phyloP scores from a whole-genome alignment of 495 filamentous ascomycete genomes.

The Hypoxylon perforatum region DNA sequence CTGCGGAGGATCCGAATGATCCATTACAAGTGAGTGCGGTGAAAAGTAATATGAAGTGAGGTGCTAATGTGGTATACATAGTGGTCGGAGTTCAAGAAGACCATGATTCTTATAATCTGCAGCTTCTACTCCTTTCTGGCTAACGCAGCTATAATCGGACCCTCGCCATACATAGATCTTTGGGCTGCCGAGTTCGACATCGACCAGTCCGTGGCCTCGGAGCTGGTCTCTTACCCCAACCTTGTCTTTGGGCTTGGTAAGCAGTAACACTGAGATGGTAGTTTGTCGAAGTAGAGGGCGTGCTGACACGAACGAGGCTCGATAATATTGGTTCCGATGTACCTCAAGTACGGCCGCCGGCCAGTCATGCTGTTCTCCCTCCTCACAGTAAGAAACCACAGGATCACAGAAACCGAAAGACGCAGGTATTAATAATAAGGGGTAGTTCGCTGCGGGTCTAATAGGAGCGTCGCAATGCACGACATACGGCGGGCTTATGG shows the following conservation, averaged over 20 bases:
- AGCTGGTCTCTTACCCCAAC: slow-evolving; percentile 71
- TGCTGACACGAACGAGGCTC: slow-evolving; percentile 52
- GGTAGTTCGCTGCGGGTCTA: slow-evolving; percentile 65
- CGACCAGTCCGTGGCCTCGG: slow-evolving; percentile 60
- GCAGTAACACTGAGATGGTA: not conserved
- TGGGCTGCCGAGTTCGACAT: slow-evolving; percentile 67
- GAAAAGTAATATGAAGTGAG: not conserved
- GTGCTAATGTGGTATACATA: slow-evolving; percentile 28
- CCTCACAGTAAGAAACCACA: slow-evolving; percentile 51
- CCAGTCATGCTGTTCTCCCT: slow-evolving; percentile 69
- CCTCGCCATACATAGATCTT: slow-evolving; percentile 69
- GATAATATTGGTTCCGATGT: slow-evolving; percentile 68
- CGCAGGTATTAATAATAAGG: slow-evolving; percentile 16
- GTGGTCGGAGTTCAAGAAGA: slow-evolving; percentile 71
- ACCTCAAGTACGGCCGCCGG: slow-evolving; percentile 69
- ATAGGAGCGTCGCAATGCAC: slow-evolving; percentile 66
- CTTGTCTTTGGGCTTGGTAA: slow-evolving; percentile 70
- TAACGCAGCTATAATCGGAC: slow-evolving; percentile 67
- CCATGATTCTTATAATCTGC: slow-evolving; percentile 67
- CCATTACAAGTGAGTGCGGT: slow-evolving; percentile 61
- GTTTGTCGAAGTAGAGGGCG: not conserved
- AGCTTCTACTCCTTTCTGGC: slow-evolving; percentile 71
- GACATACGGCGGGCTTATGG: slow-evolving; percentile 65
- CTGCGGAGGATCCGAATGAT: slow-evolving; percentile 72
- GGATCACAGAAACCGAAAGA: not conserved